phyloP scores from a whole-genome alignment of 2,329 filamentous ascomycete species.

The Blastomyces percursus region DNA sequence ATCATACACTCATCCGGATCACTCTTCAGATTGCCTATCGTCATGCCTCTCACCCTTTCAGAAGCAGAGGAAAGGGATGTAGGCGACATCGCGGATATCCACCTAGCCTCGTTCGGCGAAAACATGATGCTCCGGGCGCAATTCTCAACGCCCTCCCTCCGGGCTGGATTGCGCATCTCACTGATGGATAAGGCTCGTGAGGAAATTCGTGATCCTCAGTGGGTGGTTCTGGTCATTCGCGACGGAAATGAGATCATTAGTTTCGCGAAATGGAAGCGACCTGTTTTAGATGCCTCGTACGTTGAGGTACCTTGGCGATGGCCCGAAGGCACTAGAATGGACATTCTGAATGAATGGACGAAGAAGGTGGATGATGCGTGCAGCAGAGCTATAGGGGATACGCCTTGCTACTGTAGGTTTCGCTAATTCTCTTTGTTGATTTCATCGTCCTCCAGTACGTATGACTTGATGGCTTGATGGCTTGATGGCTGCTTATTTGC shows the following conservation, averaged over 20 bases:
- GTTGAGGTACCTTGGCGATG: constrained; percentile 14
- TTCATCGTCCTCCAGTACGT: neutral
- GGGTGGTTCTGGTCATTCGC: constrained; percentile 12
- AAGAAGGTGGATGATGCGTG: constrained; percentile 10
- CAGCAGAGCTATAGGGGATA: constrained; percentile 4
- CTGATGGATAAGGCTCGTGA: constrained; percentile 13
- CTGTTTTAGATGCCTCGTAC: constrained; percentile 10
- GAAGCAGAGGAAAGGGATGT: constrained; percentile 14
- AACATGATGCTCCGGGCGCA: constrained; percentile 19
- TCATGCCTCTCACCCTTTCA: constrained; percentile 8
- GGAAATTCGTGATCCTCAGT: constrained; percentile 15
- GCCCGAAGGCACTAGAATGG: constrained; percentile 14
- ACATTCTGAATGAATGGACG: constrained; percentile 13
- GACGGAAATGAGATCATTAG: constrained; percentile 13
- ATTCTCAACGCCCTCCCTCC: constrained; percentile 18
- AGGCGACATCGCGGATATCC: constrained; percentile 18
- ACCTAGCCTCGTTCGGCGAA: constrained; percentile 17
- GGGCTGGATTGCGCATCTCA: constrained; percentile 11
- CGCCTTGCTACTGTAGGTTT: constrained; percentile 10
- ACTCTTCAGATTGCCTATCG: neutral
- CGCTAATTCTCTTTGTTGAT: neutral
- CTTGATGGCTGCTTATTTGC: neutral
- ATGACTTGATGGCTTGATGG: neutral
- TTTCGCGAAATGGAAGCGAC: constrained; percentile 17
- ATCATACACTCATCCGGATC: neutral